Percentiles rank a stretch among this genome's conserved stretches.
Conservation (phyloP, 768 basidiomycete genomes). For the Russula olivacea region DNA sequence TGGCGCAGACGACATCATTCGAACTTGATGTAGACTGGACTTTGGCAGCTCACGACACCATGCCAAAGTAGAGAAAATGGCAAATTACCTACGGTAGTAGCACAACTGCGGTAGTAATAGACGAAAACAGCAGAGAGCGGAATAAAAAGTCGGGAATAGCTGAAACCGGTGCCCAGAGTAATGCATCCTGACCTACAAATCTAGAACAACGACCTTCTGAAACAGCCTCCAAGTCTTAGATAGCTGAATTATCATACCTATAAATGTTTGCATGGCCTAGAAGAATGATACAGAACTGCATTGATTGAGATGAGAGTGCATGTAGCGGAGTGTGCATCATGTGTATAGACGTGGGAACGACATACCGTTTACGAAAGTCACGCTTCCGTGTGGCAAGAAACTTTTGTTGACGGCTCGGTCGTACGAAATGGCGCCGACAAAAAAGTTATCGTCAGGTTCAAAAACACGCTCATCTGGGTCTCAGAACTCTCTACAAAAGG, state of each 20-base stretch:
- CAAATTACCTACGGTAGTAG: not conserved
- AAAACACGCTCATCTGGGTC: constrained; percentile 38
- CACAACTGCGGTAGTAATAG: too few relatives aligned
- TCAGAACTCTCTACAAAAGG: constrained; percentile 54
- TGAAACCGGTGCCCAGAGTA: too few relatives aligned
- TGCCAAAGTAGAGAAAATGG: not conserved
- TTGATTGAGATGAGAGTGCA: too few relatives aligned
- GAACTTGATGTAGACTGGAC: not conserved
- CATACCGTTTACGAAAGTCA: not conserved
- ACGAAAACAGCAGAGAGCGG: too few relatives aligned
- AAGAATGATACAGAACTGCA: too few relatives aligned
- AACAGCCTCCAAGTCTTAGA: too few relatives aligned
- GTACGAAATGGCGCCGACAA: constrained; percentile 32
- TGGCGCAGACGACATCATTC: not conserved
- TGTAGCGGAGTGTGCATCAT: too few relatives aligned
- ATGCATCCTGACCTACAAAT: too few relatives aligned
- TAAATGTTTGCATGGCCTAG: too few relatives aligned
- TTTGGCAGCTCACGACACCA: not conserved
- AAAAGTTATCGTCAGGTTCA: constrained; percentile 31
- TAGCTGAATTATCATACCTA: too few relatives aligned
- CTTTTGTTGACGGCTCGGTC: not conserved
- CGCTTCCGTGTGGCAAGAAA: not conserved
- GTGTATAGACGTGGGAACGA: constrained; percentile 7
- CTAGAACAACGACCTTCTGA: too few relatives aligned
- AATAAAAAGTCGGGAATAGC: too few relatives aligned